A percentile compares a stretch with the other conserved stretches of the same genome.
Evolutionary conservation across 106 monocot species (phyloP).

Genomic region (Chionographis japonica): DNA sequence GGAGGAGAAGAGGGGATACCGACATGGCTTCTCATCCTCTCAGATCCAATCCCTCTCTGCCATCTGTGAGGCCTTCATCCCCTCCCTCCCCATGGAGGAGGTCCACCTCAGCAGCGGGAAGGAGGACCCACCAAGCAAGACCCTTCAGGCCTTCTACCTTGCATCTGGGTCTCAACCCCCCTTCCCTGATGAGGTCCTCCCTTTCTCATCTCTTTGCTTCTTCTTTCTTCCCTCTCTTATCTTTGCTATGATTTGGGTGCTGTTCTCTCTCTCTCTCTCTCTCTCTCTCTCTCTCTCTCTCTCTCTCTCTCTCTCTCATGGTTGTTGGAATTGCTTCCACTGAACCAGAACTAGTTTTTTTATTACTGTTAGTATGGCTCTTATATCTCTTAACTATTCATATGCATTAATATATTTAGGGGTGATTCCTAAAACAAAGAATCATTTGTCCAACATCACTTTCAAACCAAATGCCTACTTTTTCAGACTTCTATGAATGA

Average conservation of each 20-base stretch:
- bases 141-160: constrained; percentile 46
- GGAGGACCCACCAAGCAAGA: constrained; percentile 42
- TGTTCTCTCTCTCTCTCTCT: neutral
- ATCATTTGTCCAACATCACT: no score
- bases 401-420: no score
- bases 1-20: constrained; percentile 16
- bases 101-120: constrained; percentile 21
- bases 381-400: no score
- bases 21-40: constrained; percentile 47
- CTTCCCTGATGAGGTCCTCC: constrained; percentile 64
- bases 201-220: neutral
- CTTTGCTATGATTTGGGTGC: neutral
- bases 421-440: no score
- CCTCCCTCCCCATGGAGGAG: constrained; percentile 35
- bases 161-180: constrained; percentile 47
- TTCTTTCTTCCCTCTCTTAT: neutral
- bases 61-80: constrained; percentile 71
- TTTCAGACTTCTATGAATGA: no score
- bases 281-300: neutral
- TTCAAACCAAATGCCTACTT: no score
- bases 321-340: no score
- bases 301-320: no score
- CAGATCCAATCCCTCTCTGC: constrained; percentile 54
- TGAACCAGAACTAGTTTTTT: no score
- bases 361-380: no score